These are phyloP conservation scores for Ogataea degrootiae DNA, from an alignment of 805 yeast species.

Conservation along the genomic window DNA sequence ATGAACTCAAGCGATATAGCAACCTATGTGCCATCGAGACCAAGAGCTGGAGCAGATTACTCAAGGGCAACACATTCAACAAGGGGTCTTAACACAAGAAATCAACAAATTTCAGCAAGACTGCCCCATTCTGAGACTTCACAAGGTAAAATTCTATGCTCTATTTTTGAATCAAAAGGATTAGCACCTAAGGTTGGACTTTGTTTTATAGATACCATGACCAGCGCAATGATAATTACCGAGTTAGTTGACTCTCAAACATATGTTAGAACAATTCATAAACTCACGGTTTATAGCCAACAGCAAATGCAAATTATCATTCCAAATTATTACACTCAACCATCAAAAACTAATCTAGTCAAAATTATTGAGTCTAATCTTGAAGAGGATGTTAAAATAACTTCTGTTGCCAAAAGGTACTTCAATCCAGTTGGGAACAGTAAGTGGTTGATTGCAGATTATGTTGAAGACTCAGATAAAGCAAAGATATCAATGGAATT, in stretches of 20 bases:
- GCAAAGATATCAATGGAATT: constrained; percentile 22
- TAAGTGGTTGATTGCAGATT: constrained; percentile 10
- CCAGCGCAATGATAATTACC: constrained; percentile 35
- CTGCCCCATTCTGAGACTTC: neutral
- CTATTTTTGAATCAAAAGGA: constrained; percentile 20
- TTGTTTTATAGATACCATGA: constrained; percentile 33
- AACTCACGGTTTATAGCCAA: constrained; percentile 26
- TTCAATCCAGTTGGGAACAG: constrained; percentile 19
- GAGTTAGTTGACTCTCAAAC: constrained; percentile 41
- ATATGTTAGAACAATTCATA: constrained; percentile 40
- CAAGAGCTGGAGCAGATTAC: no score
- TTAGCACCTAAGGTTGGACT: constrained; percentile 32
- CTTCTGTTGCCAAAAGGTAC: constrained; percentile 19
- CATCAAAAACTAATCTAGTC: constrained; percentile 29
- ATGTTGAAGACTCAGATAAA: constrained; percentile 10
- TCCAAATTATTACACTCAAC: constrained; percentile 26
- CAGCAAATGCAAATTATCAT: constrained; percentile 33
- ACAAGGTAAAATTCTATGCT: constrained; percentile 11
- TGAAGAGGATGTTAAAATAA: constrained; percentile 14
- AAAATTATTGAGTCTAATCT: constrained; percentile 30
- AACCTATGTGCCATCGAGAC: no score
- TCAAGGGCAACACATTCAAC: neutral
- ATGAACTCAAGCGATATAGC: neutral
- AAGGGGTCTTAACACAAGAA: neutral
- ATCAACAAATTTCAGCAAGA: no score